Percentiles rank a stretch among this genome's conserved stretches.
phyloP scores from a whole-genome alignment of 139 green algal genomes.

The Micromonas commoda region DNA sequence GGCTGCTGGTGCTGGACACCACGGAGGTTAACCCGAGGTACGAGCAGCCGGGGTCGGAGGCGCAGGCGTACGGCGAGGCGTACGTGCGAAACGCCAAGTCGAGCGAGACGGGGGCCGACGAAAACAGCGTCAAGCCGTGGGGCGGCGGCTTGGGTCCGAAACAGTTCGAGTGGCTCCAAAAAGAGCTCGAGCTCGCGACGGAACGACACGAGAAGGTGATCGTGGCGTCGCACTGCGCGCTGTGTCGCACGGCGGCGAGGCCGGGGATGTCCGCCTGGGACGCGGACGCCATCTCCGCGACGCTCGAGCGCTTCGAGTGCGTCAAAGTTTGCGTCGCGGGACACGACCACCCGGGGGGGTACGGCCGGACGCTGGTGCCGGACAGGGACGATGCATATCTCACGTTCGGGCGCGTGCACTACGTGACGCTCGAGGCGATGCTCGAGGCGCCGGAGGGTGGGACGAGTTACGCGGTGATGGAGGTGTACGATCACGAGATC shows the following conservation, averaged over 20 bases:
- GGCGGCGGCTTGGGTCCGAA: slow-evolving; percentile 47
- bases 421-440: slow-evolving; percentile 49
- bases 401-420: slow-evolving; percentile 36
- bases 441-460: slow-evolving; percentile 43
- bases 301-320: slow-evolving; percentile 12
- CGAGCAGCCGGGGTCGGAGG: slow-evolving; percentile 30
- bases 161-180: slow-evolving; percentile 38
- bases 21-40: slow-evolving; percentile 53
- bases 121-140: slow-evolving; percentile 40
- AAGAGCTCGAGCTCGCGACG: slow-evolving; percentile 10
- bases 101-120: slow-evolving; percentile 32
- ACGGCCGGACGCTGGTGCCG: not conserved
- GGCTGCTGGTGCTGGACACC: slow-evolving; percentile 58
- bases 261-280: slow-evolving; percentile 29
- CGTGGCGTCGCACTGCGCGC: slow-evolving; percentile 31
- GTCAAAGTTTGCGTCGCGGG: slow-evolving; percentile 45
- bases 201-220: slow-evolving; percentile 22
- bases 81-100: slow-evolving; percentile 41
- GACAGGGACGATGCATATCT: not conserved
- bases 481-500: slow-evolving; percentile 29
- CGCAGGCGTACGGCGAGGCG: slow-evolving; percentile 34
- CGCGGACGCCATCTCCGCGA: not conserved
- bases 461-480: slow-evolving; percentile 43
- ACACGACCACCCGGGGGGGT: slow-evolving; percentile 57
- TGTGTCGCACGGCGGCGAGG: slow-evolving; percentile 23